Evolutionary conservation across 495 filamentous ascomycete genomes (phyloP).

Genomic region (Aspergillus egyptiacus): DNA sequence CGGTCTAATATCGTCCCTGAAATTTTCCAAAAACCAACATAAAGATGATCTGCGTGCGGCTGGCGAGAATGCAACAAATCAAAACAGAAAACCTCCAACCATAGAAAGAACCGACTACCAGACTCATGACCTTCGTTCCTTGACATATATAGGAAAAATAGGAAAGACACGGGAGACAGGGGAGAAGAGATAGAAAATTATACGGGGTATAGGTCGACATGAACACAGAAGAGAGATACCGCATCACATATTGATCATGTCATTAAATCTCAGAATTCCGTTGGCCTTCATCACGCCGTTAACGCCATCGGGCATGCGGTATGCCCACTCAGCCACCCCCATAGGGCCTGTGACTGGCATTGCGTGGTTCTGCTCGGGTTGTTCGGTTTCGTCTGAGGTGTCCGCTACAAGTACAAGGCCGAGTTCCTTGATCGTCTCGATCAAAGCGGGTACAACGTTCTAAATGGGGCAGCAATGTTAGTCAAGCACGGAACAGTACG

Average conservation of each 20-base stretch:
- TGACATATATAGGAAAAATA: conserved; percentile 6
- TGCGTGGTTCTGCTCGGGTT: conserved; percentile 39
- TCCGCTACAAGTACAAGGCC: conserved; percentile 92
- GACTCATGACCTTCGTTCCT: conserved; percentile 12
- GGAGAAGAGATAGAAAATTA: conserved; percentile 6
- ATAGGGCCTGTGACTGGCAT: conserved; percentile 39
- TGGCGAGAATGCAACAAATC: neutral
- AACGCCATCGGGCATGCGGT: conserved; percentile 58
- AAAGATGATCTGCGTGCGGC: conserved; percentile 1
- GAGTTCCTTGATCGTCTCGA: conserved; percentile 88
- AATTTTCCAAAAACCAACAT: neutral
- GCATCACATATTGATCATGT: conserved; percentile 82
- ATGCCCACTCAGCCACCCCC: conserved; percentile 37
- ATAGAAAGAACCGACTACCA: conserved; percentile 4
- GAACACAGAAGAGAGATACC: conserved; percentile 2
- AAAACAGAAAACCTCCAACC: conserved; percentile 6
- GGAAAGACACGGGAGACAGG: neutral
- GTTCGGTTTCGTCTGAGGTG: conserved; percentile 51
- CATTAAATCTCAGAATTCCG: conserved; percentile 85
- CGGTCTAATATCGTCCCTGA: conserved; percentile 4
- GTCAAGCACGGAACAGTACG: conserved; percentile 3
- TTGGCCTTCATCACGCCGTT: conserved; percentile 82
- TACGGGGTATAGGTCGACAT: conserved; percentile 9
- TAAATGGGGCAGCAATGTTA: conserved; percentile 32
- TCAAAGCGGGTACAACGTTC: conserved; percentile 87